Base-by-base conservation (phyloP, 257 asterid species). In the Voacanga thouarsii region DNA sequence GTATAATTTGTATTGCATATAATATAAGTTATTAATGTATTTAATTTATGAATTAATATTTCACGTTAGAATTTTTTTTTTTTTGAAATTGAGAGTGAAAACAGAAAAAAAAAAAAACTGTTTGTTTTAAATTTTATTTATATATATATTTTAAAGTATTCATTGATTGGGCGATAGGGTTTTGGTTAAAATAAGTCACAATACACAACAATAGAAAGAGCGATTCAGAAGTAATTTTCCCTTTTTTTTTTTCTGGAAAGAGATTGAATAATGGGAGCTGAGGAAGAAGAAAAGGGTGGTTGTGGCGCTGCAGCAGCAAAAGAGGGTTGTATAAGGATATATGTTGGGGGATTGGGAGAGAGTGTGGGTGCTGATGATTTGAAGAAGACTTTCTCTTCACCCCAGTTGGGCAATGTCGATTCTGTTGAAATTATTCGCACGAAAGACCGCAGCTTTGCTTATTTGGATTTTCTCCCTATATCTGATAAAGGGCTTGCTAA, bases 391-490 rank as follows among this genome's bases (percentile, higher is more conserved):
- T 95, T 95, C 82, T 86, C 89, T 28, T 82, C 98, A 1, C 94
- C 98, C 56, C 89, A 85, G 39, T 75, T 93, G 79, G 99, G 99
- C 16, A 73, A 71, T 8, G 98, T 95, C 57, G 87, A 87, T 44
- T 87, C 92, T 44, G 93, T 90, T 21, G 96, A 95, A 77, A 81
- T 95, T 39, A 85, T 90, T 77, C 96, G 97, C 70, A 82, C 87
- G 79, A 95, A 95, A 85, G 93, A 89, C 63, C 97, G 99, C 56
- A 89, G 96, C 83, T 90, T 95, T 74, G 98, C 91, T 24, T 95
- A 91, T 82, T 79, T 95, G 85, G 99, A 89, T 14, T 93, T 91
- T 76, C 7, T 85, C 72, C 97, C 97, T 19, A 87, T 84, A 61
- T 95, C 98, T 67, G 97, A 93, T n/a, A 91, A 95, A 81, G 96